phyloP scores from a whole-genome alignment of 2,329 filamentous ascomycete genomes.

The Alternaria sp. region DNA sequence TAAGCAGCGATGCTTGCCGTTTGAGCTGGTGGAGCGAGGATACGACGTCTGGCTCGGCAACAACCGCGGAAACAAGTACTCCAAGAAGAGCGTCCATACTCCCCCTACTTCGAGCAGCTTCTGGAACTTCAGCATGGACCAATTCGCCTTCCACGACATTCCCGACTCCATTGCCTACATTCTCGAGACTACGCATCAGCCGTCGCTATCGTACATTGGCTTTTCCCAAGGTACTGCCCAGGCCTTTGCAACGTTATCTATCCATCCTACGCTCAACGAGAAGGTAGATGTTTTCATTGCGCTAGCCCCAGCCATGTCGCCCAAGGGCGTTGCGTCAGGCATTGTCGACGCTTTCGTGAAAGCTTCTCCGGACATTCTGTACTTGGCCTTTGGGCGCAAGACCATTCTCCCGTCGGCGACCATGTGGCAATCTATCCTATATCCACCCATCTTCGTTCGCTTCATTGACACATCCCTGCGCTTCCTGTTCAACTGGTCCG shows the following conservation, averaged over 20 bases:
- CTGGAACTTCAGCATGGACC: constrained; percentile 98
- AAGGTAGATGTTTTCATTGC: constrained; percentile 97
- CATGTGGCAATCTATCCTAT: constrained; percentile 97
- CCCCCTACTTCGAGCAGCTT: constrained; percentile 80
- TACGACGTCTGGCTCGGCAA: constrained; percentile 99
- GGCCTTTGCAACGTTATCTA: constrained; percentile 90
- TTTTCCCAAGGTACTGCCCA: constrained; percentile 98
- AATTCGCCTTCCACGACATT: constrained; percentile 98
- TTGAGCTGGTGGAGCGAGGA: constrained; percentile 85
- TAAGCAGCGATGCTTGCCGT: constrained; percentile 83
- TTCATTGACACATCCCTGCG: constrained; percentile 82
- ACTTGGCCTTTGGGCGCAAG: constrained; percentile 88
- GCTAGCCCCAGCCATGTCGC: constrained; percentile 94
- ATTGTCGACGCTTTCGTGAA: constrained; percentile 94
- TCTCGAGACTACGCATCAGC: constrained; percentile 79
- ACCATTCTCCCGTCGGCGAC: constrained; percentile 92
- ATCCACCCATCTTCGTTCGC: constrained; percentile 90
- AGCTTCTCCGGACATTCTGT: constrained; percentile 89
- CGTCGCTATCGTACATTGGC: constrained; percentile 91
- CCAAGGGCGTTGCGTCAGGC: constrained; percentile 86
- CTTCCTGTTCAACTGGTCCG: constrained; percentile 91
- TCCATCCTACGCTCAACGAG: constrained; percentile 89
- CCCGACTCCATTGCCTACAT: constrained; percentile 95
- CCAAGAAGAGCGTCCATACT: constrained; percentile 84
- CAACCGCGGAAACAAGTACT: constrained; percentile 98